Evolutionary conservation across 2,329 filamentous ascomycete species (phyloP).

Genomic region (Zymoseptoria passerinii): DNA sequence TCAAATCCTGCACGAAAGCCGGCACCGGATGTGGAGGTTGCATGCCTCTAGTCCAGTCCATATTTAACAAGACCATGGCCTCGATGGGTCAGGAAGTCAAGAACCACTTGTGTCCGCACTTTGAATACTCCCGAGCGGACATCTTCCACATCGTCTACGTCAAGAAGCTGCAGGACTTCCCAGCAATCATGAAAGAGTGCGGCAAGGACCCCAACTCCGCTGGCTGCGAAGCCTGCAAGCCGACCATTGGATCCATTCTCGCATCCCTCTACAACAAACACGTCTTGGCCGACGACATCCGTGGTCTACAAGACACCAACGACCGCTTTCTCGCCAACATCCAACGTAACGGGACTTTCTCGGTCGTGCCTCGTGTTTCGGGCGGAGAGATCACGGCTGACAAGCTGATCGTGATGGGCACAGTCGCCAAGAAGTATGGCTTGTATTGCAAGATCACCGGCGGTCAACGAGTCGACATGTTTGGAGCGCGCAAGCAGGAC

Average conservation of each 20-base stretch:
- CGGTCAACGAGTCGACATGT: slow-evolving; percentile 86
- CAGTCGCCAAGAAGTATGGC: slow-evolving; percentile 73
- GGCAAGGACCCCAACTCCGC: slow-evolving; percentile 64
- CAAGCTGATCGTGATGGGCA: slow-evolving; percentile 73
- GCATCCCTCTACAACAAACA: slow-evolving; percentile 77
- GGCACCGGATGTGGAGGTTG: slow-evolving; percentile 87
- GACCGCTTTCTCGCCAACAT: slow-evolving; percentile 84
- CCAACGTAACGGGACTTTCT: slow-evolving; percentile 84
- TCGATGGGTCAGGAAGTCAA: slow-evolving; percentile 80
- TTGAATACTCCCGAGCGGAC: slow-evolving; percentile 73
- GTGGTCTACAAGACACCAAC: slow-evolving; percentile 83
- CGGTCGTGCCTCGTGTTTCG: slow-evolving; percentile 73
- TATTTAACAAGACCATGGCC: slow-evolving; percentile 83
- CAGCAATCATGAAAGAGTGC: slow-evolving; percentile 67
- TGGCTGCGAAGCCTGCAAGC: slow-evolving; percentile 83
- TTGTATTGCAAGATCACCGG: slow-evolving; percentile 91
- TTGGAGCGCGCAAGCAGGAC: slow-evolving; percentile 82
- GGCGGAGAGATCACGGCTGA: slow-evolving; percentile 84
- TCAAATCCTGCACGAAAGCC: slow-evolving; percentile 86
- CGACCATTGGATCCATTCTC: slow-evolving; percentile 70
- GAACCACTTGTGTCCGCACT: slow-evolving; percentile 79
- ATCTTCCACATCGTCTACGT: slow-evolving; percentile 85
- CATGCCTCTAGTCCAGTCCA: slow-evolving; percentile 77
- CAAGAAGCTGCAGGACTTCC: slow-evolving; percentile 64
- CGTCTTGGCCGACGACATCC: slow-evolving; percentile 60